Evolutionary conservation across 2,329 filamentous ascomycete species (phyloP).

Genomic region (Fusarium torreyae): DNA sequence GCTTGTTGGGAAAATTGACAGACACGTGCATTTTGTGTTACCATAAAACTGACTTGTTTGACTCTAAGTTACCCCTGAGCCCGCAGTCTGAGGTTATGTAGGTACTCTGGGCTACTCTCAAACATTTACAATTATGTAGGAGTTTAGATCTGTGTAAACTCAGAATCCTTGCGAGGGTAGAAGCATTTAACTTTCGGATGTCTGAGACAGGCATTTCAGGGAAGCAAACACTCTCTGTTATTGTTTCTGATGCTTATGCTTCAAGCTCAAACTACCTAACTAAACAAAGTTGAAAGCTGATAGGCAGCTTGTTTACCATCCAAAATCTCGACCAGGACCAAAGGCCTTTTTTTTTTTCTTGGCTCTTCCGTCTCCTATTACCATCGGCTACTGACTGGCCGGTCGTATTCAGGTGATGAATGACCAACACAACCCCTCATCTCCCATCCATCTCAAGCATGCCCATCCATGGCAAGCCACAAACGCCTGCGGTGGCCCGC

Average conservation of each 20-base stretch:
- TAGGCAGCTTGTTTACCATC: no score
- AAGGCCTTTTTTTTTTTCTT: no score
- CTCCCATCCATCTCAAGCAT: constrained; percentile 10
- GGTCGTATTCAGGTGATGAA: constrained; percentile 6
- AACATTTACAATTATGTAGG: background rate
- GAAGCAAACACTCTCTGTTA: no score
- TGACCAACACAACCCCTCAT: constrained; percentile 23
- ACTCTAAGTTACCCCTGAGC: background rate
- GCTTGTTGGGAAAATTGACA: background rate
- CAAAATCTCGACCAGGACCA: no score
- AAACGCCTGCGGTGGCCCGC: constrained; percentile 9
- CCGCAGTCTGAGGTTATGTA: background rate
- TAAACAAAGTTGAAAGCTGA: no score
- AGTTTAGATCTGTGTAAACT: no score
- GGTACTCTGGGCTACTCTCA: background rate
- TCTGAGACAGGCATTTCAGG: no score
- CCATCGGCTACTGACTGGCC: background rate
- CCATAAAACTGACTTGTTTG: constrained; percentile 1
- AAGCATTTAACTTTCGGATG: no score
- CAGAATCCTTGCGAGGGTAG: no score
- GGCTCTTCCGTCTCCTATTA: no score
- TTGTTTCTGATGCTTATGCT: no score
- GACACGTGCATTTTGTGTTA: constrained; percentile 5
- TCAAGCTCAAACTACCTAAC: no score
- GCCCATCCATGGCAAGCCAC: constrained; percentile 21